These are phyloP conservation scores for Eucalyptus coolabah DNA, from an alignment of 345 rosid genomes.

Conservation along the genomic window DNA sequence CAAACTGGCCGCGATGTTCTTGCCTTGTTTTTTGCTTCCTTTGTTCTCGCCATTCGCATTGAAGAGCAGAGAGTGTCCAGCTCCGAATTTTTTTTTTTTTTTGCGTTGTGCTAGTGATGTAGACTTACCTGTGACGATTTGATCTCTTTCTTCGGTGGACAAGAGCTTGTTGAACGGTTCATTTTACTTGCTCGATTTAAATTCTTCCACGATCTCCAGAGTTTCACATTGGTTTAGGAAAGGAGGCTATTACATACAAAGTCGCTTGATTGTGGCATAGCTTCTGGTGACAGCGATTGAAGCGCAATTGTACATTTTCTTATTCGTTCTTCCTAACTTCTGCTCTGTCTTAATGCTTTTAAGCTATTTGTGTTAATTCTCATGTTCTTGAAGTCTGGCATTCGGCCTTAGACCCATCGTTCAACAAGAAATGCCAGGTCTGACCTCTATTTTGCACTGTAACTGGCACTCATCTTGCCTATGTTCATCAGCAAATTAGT, in stretches of 20 bases:
- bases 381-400: not conserved
- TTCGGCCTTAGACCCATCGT: not conserved
- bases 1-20: not conserved
- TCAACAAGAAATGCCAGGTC: no score
- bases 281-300: not conserved
- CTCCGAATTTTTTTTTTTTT: not conserved
- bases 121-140: not conserved
- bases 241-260: not conserved
- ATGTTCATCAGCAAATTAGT: no score
- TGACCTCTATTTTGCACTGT: no score
- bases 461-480: no score
- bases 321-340: not conserved
- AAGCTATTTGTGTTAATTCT: not conserved
- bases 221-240: not conserved
- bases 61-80: not conserved
- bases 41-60: not conserved
- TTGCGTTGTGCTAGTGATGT: not conserved
- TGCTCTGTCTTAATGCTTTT: not conserved
- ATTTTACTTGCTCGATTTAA: not conserved
- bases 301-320: not conserved
- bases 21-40: not conserved
- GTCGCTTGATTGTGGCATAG: not conserved
- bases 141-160: no score
- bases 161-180: not conserved
- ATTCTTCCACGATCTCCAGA: not conserved